Base-by-base conservation (phyloP, 768 basidiomycete species). In the Pleurotus salmoneostramineus region DNA sequence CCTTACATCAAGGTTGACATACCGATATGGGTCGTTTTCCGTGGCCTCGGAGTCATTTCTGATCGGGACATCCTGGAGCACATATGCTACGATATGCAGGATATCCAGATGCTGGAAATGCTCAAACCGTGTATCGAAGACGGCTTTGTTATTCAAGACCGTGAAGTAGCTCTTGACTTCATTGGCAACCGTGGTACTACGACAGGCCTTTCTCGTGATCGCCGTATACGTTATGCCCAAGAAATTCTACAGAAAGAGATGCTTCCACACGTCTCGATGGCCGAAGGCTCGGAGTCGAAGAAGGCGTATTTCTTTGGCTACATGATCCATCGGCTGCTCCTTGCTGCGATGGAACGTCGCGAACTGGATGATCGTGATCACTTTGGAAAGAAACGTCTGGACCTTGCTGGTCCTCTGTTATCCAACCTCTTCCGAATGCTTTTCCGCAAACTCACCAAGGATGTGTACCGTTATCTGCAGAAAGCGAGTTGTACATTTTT, bases 291-390 rank as follows among this genome's bases (percentile, higher is more conserved):
- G 5, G 93, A 96, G 72, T 94, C 92, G 27, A 97, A 97, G 78
- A 99, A 99, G 72, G 97, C 97, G 1, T 98, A 95, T 73, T 99
- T 98, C 82, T 94, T 98, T 62, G 97, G 97, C 7, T 98, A 98
- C 73, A 99, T 99, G 96, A 93, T 98, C 34, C 96, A 98, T 73
- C 89, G 97, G 60, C 80, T 99, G 31, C 77, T 98, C 0, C 83
- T 97, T 15, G 97, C 97, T 21, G 95, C 95, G 10, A 72, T 99
- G 64, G 95, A 98, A 69, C 82, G 97, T 46, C 81, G 97, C 64
- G 97, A 99, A 65, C 78, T 99, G 27, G 97, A 99, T 69, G 97
- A 99, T 74, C 93, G 97, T 76, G 97, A 99, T 75, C 97, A 99
- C 73, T 98, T 98, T 64, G 97, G 97, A 55, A 98, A 98, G 74